Evolutionary conservation across 2,329 filamentous ascomycete species (phyloP), one percentile per base, ranked within the genome.

Genomic region (Furcasterigmium sp.): DNA sequence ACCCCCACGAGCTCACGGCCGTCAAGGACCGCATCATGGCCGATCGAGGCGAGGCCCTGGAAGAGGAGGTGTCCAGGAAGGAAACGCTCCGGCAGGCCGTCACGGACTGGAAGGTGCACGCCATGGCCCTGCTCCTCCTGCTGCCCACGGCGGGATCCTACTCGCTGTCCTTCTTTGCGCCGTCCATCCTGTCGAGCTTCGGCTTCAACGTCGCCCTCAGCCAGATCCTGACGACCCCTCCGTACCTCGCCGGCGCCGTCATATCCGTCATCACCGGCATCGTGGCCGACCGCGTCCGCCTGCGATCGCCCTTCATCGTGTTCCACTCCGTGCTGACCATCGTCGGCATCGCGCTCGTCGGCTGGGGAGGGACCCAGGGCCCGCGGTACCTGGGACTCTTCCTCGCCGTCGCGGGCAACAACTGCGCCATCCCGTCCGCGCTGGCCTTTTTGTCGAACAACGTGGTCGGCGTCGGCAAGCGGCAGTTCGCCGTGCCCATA

Each of bases 391-490:
- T 11, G 7, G 23, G 23, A 7, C 7, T 26, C 23, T 26, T 26
- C 23, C 23, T 26, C 7, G 7, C 23, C 23, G 15, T 41, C 25
- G 21, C 39, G 7, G 39, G 39, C 17, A 19, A 8, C 15, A 7
- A 41, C 5, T 11, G 26, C 11, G 15, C 15, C 17, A 41, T 41
- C 28, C 39, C 39, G 7, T 8, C 39, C 25, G 39, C 20, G 5
- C 41, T 43, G 6, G 18, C 35, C 6, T 43, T 43, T 21, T 15
- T 43, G 32, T 15, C 41, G 9, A 43, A 43, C 35, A 43, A 43
- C 23, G 21, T 43, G 9, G 41, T 17, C 9, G 7, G 13, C 7
- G n/a, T 20, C 20, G 30, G 10, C 11, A 28, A 8, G 17, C 20
- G 41, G 19, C 6, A 37, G 37, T 23, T 37, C 7, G 23, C 7